Conservation (phyloP, 495 filamentous ascomycete species). For the Massariosphaeria phaeospora region DNA sequence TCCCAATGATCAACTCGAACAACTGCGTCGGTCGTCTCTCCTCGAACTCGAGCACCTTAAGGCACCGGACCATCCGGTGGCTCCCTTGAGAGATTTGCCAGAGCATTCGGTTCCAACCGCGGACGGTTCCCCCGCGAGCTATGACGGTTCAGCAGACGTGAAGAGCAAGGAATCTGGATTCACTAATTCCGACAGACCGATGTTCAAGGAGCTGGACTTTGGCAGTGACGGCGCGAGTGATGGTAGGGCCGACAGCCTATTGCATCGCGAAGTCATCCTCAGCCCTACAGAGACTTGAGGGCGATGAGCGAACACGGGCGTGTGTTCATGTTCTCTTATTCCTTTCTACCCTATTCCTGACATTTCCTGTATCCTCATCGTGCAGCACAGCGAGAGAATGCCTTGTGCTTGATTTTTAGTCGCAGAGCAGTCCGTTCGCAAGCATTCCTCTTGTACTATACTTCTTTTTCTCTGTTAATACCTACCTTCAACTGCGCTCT, state of each 20-base stretch:
- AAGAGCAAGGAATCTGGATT: not conserved
- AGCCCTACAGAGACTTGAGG: conserved; percentile 20
- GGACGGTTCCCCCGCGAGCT: not conserved
- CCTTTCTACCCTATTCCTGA: no score
- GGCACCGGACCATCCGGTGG: conserved; percentile 6
- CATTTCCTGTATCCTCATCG: no score
- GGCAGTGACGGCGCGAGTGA: conserved; percentile 2
- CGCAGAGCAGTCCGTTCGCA: no score
- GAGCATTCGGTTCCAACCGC: conserved; percentile 27
- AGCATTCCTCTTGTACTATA: no score
- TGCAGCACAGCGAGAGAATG: no score
- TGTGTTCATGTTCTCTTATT: no score
- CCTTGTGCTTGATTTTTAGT: no score
- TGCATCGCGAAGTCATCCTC: conserved; percentile 1
- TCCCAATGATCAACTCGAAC: conserved; percentile 31
- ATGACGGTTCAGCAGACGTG: conserved; percentile 1
- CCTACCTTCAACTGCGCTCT: no score
- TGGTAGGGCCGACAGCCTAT: not conserved
- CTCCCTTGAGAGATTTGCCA: conserved; percentile 25
- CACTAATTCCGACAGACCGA: not conserved
- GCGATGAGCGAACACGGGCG: no score
- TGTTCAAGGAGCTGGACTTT: conserved; percentile 26
- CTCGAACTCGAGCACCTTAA: conserved; percentile 35
- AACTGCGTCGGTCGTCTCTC: conserved; percentile 35
- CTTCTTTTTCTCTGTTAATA: no score